These are phyloP conservation scores for Talaromyces stipitatus DNA, from an alignment of 495 filamentous ascomycete species.

Conservation along the genomic window DNA sequence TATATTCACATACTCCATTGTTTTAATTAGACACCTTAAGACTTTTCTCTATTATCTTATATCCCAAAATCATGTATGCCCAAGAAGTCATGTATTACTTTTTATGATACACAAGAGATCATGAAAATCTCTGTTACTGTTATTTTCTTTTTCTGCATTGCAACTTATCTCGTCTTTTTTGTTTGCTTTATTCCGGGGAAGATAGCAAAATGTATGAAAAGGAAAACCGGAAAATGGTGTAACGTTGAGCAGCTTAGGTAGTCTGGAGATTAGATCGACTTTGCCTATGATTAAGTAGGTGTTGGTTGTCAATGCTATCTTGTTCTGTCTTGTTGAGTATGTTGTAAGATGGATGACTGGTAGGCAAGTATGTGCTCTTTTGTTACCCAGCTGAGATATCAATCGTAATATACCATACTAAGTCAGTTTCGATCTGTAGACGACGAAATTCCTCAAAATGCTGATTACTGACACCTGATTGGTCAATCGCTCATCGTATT, in stretches of 20 bases:
- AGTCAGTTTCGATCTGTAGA: background rate
- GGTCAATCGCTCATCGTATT: background rate
- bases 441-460: background rate
- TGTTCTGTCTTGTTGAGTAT: background rate
- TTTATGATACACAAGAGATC: constrained; percentile 24
- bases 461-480: background rate
- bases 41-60: constrained; percentile 24
- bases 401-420: background rate
- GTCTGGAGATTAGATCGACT: background rate
- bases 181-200: background rate
- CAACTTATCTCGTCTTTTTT: background rate
- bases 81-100: constrained; percentile 41
- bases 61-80: constrained; percentile 39
- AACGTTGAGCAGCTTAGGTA: background rate
- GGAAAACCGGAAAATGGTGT: constrained; percentile 1
- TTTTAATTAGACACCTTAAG: constrained; percentile 42
- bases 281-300: background rate
- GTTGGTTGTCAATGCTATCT: background rate
- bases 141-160: background rate
- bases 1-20: constrained; percentile 14
- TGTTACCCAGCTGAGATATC: background rate
- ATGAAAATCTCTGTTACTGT: constrained; percentile 7
- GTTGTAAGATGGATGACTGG: background rate
- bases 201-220: background rate
- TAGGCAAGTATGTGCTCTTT: background rate